phyloP scores from a whole-genome alignment of 352 stramenopile species.

The Globisporangium echinulatum region DNA sequence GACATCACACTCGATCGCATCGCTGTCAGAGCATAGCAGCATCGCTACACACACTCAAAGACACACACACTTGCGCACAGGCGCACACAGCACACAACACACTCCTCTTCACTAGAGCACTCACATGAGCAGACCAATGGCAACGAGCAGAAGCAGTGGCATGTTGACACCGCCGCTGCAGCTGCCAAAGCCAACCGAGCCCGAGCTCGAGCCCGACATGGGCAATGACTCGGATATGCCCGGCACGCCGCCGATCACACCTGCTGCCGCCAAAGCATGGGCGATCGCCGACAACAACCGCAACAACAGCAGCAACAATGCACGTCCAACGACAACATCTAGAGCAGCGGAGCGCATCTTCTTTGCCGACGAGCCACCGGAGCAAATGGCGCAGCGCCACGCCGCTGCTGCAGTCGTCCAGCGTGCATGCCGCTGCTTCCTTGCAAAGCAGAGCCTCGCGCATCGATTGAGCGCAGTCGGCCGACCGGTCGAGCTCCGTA shows the following conservation, averaged over 20 bases:
- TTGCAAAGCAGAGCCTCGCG: constrained; percentile 25
- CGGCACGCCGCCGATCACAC: constrained; percentile 54
- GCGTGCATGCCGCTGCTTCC: constrained; percentile 29
- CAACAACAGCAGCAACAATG: not conserved
- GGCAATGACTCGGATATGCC: constrained; percentile 38
- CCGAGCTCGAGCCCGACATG: constrained; percentile 21
- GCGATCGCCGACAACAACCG: constrained; percentile 9
- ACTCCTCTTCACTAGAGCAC: too few relatives aligned
- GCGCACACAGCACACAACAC: too few relatives aligned
- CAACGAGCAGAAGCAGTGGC: constrained; percentile 11
- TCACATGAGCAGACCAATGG: not conserved
- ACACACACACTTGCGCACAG: too few relatives aligned
- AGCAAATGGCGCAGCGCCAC: constrained; percentile 28
- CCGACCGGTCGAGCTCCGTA: constrained; percentile 50
- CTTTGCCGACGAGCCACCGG: constrained; percentile 19
- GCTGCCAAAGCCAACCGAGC: constrained; percentile 5
- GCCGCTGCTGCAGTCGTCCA: constrained; percentile 29
- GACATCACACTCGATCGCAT: too few relatives aligned
- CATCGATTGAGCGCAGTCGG: constrained; percentile 47
- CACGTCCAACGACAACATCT: not conserved
- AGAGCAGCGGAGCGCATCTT: constrained; percentile 8
- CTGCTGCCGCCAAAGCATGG: constrained; percentile 27
- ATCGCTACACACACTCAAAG: too few relatives aligned
- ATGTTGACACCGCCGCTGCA: not conserved
- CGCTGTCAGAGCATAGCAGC: too few relatives aligned